Base-by-base conservation (phyloP, 2,329 filamentous ascomycete genomes). In the Colletotrichum destructivum region DNA sequence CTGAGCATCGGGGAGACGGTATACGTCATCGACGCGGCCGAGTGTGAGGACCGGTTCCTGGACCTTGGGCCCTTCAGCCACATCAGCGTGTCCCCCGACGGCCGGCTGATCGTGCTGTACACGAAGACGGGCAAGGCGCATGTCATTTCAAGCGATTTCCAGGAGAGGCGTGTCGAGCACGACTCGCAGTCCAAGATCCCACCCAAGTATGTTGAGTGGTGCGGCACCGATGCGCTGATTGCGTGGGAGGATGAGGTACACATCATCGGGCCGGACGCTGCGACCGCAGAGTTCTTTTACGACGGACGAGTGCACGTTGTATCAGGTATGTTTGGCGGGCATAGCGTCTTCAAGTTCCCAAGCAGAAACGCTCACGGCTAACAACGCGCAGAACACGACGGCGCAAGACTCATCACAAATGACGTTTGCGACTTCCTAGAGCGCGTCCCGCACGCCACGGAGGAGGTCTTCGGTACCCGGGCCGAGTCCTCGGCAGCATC, bases 221-320 rank as follows among this genome's bases (percentile, higher is more conserved):
- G 96, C 81, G 96, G 96, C 6, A 96, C 96, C 77, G 96, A 98
- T 81, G 94, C 95, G 16, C 93, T 98, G 38, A 90, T 99, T 76
- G 95, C 95, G 0, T 99, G 96, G 96, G 96, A 98, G 79, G 96
- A 99, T 78, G 96, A 99, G 81, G 92, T 99, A 4, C 96, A 98
- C 78, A 88, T 99, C 38, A 93, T 99, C 72, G 96, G 96, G 0
- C 94, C 95, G 0, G 93, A 92, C 47, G 94, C 94, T 54, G 89
- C 93, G 12, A 91, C 93, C 6, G 90, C 84, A 52, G 91, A 90
- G 73, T 96, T 95, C 80, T 96, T 95, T 76, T 98, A 98, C 81
- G 95, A 98, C 78, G 94, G 92, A 11, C 92, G 94, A 74, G 93
- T 99, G 15, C 96, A 98, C 81, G 88, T 98, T 3, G 86, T 98